Conservation (phyloP, 345 rosid species). For the Citrus glauca region DNA sequence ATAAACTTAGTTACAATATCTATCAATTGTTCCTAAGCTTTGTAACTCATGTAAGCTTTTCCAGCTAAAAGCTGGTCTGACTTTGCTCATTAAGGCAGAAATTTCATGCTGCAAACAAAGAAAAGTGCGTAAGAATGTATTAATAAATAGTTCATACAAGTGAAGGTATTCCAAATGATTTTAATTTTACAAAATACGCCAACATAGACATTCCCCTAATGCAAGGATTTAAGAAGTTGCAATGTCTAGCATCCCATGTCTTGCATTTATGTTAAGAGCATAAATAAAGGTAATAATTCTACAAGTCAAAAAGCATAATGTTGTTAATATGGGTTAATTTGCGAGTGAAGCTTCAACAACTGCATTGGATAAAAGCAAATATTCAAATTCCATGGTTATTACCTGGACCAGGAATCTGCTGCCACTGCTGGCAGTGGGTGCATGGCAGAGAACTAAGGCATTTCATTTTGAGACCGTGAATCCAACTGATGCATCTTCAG, state of each 20-base stretch:
- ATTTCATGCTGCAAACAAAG: neutral
- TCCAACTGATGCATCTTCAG: constrained; percentile 86
- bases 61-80: neutral
- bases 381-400: constrained; percentile 4
- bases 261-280: neutral
- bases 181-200: neutral
- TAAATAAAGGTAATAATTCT: neutral
- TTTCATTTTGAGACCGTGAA: constrained; percentile 45
- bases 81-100: neutral
- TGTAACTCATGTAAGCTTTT: neutral
- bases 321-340: neutral
- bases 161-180: neutral
- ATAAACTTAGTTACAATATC: neutral
- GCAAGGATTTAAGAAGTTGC: neutral
- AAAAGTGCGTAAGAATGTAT: neutral
- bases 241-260: neutral
- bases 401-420: constrained; percentile 57
- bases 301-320: neutral
- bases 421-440: constrained; percentile 31
- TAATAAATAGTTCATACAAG: no score
- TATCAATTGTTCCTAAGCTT: neutral
- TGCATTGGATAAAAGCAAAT: constrained; percentile 2
- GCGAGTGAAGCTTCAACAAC: neutral
- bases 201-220: neutral
- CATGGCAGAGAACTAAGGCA: constrained; percentile 34